A percentile compares a stretch with the other conserved stretches of the same genome.
Conservation (phyloP, 2,329 filamentous ascomycete species). For the Epichloe uncinata region DNA sequence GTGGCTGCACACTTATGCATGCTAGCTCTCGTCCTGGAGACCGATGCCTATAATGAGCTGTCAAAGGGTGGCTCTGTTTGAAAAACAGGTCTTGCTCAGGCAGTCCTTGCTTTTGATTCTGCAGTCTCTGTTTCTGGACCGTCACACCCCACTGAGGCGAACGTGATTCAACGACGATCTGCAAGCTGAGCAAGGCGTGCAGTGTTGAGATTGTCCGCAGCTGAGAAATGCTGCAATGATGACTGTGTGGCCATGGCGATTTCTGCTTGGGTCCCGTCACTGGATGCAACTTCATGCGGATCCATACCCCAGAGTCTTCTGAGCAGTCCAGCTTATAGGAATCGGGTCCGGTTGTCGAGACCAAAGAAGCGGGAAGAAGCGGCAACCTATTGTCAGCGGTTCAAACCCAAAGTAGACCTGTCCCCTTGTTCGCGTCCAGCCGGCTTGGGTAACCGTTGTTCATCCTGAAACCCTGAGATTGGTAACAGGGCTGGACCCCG, state of each 20-base stretch:
- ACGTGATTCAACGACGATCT: background rate
- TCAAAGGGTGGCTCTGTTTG: too few species aligned
- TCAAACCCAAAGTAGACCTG: background rate
- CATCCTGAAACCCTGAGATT: constrained; percentile 1
- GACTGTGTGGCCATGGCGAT: too few species aligned
- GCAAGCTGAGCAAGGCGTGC: background rate
- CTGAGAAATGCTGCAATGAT: background rate
- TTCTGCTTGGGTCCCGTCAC: background rate
- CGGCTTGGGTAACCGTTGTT: background rate
- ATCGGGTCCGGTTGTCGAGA: constrained; percentile 1
- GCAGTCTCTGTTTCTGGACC: constrained; percentile 1
- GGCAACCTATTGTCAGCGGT: too few species aligned
- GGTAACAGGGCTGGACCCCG: background rate
- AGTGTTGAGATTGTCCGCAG: background rate
- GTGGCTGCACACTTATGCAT: too few species aligned
- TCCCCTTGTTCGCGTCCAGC: background rate
- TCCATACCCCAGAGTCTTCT: background rate
- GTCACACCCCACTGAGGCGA: background rate
- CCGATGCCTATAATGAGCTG: too few species aligned
- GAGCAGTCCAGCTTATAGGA: background rate
- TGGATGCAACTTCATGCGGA: background rate
- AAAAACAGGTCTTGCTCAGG: too few species aligned
- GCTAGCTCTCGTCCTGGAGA: too few species aligned
- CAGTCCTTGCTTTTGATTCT: background rate
- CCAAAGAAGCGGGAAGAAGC: background rate